Evolutionary conservation across 176 grass and related monocot genomes (phyloP).

Genomic region (Dendrocalamus sinicus): DNA sequence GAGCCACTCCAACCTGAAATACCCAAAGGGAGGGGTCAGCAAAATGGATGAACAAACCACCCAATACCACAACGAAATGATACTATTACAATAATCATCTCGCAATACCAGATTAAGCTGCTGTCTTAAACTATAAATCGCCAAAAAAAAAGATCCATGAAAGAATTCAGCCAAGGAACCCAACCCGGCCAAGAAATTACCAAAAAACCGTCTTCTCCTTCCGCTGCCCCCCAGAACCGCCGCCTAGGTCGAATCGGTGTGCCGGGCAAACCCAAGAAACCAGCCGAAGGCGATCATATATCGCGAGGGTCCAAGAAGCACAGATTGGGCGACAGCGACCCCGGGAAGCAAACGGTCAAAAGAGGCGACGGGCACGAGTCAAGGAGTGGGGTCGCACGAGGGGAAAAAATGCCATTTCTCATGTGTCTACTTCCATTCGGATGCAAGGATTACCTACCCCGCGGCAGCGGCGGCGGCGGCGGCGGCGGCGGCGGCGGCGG

Average conservation of each 20-base stretch:
- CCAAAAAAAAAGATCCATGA: too few relatives aligned
- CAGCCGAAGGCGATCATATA: background rate
- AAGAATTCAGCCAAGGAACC: background rate
- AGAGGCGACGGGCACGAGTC: background rate
- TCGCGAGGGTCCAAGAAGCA: background rate
- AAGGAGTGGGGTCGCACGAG: background rate
- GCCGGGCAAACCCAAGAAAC: background rate
- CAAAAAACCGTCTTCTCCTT: too few relatives aligned
- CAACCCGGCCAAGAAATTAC: background rate
- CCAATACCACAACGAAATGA: background rate
- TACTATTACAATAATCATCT: background rate
- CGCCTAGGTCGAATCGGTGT: background rate
- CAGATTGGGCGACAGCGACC: conserved; percentile 20
- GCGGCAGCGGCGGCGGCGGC: too few relatives aligned
- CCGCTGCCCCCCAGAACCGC: background rate
- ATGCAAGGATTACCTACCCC: conserved; percentile 9
- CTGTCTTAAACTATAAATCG: background rate
- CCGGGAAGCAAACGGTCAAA: conserved; percentile 20
- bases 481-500: background rate
- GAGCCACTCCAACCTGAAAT: conserved; percentile 20
- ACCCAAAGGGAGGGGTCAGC: background rate
- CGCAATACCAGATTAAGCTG: background rate
- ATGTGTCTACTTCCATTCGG: background rate
- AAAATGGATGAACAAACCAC: background rate
- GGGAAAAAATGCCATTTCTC: background rate